These are phyloP conservation scores for Exsudoporus frostii DNA, from an alignment of 768 basidiomycete genomes.

Conservation along the genomic window DNA sequence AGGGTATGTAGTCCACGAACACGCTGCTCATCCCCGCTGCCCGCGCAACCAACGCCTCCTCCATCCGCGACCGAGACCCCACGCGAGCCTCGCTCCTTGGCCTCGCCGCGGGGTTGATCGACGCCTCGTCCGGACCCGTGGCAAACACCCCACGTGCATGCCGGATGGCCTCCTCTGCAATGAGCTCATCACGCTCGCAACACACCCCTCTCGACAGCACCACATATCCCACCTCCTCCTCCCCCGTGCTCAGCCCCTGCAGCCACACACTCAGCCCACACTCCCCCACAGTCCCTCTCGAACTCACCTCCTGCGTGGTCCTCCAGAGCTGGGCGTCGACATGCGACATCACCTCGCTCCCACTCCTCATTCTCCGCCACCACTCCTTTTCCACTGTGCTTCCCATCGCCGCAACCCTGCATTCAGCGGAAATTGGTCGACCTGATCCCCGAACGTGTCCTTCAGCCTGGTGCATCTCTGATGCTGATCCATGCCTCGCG, in stretches of 20 bases:
- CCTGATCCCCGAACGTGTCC: conserved; percentile 29
- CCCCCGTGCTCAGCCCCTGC: conserved; percentile 26
- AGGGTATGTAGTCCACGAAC: conserved; percentile 69
- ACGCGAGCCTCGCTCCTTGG: conserved; percentile 35
- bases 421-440: conserved; percentile 31
- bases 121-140: conserved; percentile 32
- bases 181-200: conserved; percentile 46
- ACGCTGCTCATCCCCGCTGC: conserved; percentile 40
- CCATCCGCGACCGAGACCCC: conserved; percentile 42
- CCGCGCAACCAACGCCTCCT: conserved; percentile 46
- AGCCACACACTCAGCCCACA: conserved; percentile 7
- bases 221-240: conserved; percentile 57
- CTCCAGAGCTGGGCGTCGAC: conserved; percentile 50
- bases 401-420: conserved; percentile 20
- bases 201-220: conserved; percentile 38
- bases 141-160: conserved; percentile 42
- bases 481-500: conserved; percentile 30
- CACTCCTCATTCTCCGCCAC: conserved; percentile 29
- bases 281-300: not conserved
- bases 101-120: conserved; percentile 34
- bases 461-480: conserved; percentile 28
- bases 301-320: conserved; percentile 42
- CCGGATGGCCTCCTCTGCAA: conserved; percentile 44
- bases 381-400: conserved; percentile 14
- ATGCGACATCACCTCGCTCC: conserved; percentile 51